Conservation (phyloP, 2,329 filamentous ascomycete species). For the Phaeomoniella chlamydospora region DNA sequence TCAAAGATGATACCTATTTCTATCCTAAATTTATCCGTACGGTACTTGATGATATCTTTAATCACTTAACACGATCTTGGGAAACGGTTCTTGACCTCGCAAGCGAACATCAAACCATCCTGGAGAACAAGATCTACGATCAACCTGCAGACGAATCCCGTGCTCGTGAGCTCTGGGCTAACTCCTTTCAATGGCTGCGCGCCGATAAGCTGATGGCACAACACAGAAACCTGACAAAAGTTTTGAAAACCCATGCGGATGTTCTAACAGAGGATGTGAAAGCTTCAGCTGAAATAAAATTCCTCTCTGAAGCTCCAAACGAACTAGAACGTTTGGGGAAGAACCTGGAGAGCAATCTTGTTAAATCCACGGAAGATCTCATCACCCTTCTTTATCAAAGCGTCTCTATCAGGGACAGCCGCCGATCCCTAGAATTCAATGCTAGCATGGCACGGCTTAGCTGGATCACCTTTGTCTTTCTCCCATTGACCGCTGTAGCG, state of each 20-base stretch:
- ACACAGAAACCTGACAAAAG: constrained; percentile 30
- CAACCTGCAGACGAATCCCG: constrained; percentile 36
- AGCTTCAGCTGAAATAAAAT: constrained; percentile 17
- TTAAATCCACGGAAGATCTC: constrained; percentile 33
- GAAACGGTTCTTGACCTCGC: constrained; percentile 28
- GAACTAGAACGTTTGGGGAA: constrained; percentile 29
- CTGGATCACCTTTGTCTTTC: constrained; percentile 23
- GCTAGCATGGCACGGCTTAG: constrained; percentile 22
- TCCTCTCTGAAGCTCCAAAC: constrained; percentile 23
- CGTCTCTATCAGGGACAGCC: constrained; percentile 36
- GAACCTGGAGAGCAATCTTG: constrained; percentile 32
- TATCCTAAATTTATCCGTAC: constrained; percentile 9
- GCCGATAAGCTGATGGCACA: constrained; percentile 36
- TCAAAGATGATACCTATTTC: neutral
- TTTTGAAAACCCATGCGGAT: constrained; percentile 28
- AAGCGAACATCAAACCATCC: constrained; percentile 33
- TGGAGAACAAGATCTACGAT: constrained; percentile 38
- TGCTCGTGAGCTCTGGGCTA: constrained; percentile 36
- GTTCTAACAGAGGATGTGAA: constrained; percentile 21
- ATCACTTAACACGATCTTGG: constrained; percentile 29
- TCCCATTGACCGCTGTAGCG: constrained; percentile 33
- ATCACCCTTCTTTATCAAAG: constrained; percentile 38
- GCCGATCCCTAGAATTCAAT: constrained; percentile 32
- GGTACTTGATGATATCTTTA: constrained; percentile 35
- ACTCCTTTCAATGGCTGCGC: constrained; percentile 34